These are phyloP conservation scores for Tripidium arundinaceum DNA, from an alignment of 202 grass and related monocot species.

Conservation along the genomic window DNA sequence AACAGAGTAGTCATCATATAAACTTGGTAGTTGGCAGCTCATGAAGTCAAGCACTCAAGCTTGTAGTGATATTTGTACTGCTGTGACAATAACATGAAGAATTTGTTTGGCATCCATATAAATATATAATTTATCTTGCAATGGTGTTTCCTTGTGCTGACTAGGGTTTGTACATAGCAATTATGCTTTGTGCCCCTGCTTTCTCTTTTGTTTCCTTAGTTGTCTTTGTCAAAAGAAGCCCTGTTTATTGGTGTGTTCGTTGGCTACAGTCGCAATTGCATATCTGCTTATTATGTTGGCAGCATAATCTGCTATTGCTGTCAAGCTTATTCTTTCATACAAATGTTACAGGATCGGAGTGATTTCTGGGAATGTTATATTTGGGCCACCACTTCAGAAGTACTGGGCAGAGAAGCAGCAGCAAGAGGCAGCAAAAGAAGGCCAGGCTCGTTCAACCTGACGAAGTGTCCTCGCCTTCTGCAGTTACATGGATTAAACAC, in stretches of 20 bases:
- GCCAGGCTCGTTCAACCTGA: constrained; percentile 34
- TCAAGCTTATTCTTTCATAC: background rate
- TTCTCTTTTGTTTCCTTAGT: background rate
- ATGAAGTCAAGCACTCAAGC: background rate
- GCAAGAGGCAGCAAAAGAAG: constrained; percentile 52
- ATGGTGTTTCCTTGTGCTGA: background rate
- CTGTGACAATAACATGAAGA: background rate
- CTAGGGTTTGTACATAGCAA: background rate
- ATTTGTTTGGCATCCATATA: background rate
- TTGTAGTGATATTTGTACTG: background rate
- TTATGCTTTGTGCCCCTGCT: background rate
- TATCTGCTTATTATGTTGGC: background rate
- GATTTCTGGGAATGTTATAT: constrained; percentile 80
- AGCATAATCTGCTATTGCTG: background rate
- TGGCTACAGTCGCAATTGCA: background rate
- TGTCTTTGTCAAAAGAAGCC: background rate
- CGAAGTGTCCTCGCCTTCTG: background rate
- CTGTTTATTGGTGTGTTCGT: background rate
- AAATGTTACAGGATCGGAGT: constrained; percentile 59
- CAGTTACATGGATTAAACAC: background rate
- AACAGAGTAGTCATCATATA: background rate
- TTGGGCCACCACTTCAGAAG: constrained; percentile 81
- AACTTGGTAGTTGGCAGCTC: background rate
- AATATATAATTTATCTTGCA: background rate
- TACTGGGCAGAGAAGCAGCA: constrained; percentile 83